Conservation (phyloP, 768 basidiomycete genomes). For the Lactifluus pinguis region DNA sequence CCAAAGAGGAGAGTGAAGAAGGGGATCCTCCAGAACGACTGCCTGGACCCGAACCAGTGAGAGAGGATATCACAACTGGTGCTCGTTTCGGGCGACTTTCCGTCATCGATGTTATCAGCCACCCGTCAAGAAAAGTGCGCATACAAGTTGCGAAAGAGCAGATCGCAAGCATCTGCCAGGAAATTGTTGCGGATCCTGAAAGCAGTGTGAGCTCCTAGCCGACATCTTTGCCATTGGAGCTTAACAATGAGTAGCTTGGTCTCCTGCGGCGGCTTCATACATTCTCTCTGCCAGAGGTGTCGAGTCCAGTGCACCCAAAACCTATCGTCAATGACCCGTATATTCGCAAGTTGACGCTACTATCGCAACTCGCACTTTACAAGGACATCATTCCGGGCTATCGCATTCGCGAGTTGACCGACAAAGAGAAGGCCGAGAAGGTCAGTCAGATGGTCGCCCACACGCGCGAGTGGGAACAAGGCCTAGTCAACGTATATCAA, state of each 20-base stretch:
- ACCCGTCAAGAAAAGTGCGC: conserved; percentile 53
- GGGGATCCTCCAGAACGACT: conserved; percentile 25
- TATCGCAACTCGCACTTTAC: conserved; percentile 90
- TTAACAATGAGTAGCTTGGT: conserved; percentile 49
- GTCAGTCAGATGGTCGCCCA: conserved; percentile 87
- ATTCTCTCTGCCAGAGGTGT: conserved; percentile 73
- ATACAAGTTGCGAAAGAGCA: conserved; percentile 85
- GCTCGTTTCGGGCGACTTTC: conserved; percentile 83
- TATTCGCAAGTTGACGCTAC: conserved; percentile 79
- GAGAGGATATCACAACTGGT: conserved; percentile 73
- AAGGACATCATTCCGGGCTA: conserved; percentile 96
- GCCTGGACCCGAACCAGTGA: conserved; percentile 23
- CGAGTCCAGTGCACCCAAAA: conserved; percentile 56
- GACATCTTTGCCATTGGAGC: conserved; percentile 1
- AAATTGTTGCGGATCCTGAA: conserved; percentile 91
- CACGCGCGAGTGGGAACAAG: conserved; percentile 93
- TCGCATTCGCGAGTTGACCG: conserved; percentile 85
- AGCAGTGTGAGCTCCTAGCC: conserved; percentile 57
- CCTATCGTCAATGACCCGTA: conserved; percentile 70
- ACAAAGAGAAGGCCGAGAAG: conserved; percentile 85
- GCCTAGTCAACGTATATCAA: conserved; percentile 83
- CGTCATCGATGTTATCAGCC: conserved; percentile 60
- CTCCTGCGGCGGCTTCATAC: conserved; percentile 82
- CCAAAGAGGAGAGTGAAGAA: conserved; percentile 30
- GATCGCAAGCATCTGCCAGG: conserved; percentile 88